Conservation (phyloP, 2,329 filamentous ascomycete species). For the Alternaria sp. region DNA sequence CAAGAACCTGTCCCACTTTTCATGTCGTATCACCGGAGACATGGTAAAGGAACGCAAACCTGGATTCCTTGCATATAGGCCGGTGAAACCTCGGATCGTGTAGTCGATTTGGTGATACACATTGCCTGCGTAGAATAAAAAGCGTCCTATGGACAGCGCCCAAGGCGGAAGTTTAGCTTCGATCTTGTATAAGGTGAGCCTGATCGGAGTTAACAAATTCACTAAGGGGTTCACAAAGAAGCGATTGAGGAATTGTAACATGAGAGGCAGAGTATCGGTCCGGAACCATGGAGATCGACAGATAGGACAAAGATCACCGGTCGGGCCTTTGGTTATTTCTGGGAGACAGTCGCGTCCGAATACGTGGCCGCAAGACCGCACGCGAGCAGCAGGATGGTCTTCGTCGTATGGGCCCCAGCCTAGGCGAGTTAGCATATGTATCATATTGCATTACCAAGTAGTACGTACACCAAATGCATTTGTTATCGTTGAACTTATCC, state of each 20-base stretch:
- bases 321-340: conserved; percentile 5
- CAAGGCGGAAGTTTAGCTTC: background rate
- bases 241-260: background rate
- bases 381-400: conserved; percentile 17
- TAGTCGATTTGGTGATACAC: background rate
- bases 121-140: background rate
- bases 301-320: conserved; percentile 19
- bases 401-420: conserved; percentile 23
- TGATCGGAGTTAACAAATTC: background rate
- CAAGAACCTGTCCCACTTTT: background rate
- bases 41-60: background rate
- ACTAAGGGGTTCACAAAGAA: background rate
- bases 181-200: background rate
- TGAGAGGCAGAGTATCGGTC: background rate
- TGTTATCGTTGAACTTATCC: conserved; percentile 23
- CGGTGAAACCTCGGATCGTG: background rate
- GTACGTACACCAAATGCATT: conserved; percentile 15
- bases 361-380: conserved; percentile 26
- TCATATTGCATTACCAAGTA: background rate
- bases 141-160: background rate
- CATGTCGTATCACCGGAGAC: background rate
- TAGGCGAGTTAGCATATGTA: background rate
- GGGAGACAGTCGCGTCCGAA: conserved; percentile 20
- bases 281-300: conserved; percentile 12
- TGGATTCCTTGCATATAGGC: background rate